Base-by-base conservation (phyloP, 495 filamentous ascomycete genomes). In the Letharia lupina region DNA sequence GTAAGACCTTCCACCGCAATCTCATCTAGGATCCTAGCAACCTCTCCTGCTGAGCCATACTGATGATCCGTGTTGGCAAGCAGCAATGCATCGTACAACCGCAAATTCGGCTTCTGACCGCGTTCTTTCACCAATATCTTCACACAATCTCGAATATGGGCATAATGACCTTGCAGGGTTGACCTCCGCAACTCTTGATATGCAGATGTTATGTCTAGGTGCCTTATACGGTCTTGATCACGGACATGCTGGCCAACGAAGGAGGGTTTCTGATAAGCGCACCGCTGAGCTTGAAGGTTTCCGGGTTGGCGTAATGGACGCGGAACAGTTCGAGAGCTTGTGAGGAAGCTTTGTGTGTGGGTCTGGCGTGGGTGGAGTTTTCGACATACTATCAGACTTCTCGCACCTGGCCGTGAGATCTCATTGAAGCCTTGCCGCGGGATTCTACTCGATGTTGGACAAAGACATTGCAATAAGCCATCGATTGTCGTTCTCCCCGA, bases 71-170 rank as follows among this genome's bases (percentile, higher is more conserved):
- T 78, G 74, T 94, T 91, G 18, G 87, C 86, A 18, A 83, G 77
- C 57, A 96, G 85, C 42, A 96, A 77, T 1, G 85, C 83, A 67
- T 87, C 82, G 74, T 93, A 96, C 61, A 96, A 80, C 33, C 81
- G 77, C 28, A 79, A 70, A 70, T 84, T 86, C 23, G 91, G 91
- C 65, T 71, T 74, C 73, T 91, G 83, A 63, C 81, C 75, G 41
- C 86, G 83, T 41, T 82, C 80, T 40, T 78, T 75, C 60, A 96
- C 76, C 31, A 96, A 76, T 10, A 68, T 61, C 31, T 60, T 58
- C 7, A 71, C 52, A 20, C 23, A 31, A 18, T 48, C 56, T 58
- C 62, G 64, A 13, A 64, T 62, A 9, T 61, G 60, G 33, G 28
- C 23, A 67, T 71, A 71, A 40, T 71, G 50, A 12, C 64, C 69